A percentile compares a stretch with the other conserved stretches of the same genome.
Evolutionary conservation across 306 rosid genomes (phyloP).

Genomic region (Lagenaria siceraria): DNA sequence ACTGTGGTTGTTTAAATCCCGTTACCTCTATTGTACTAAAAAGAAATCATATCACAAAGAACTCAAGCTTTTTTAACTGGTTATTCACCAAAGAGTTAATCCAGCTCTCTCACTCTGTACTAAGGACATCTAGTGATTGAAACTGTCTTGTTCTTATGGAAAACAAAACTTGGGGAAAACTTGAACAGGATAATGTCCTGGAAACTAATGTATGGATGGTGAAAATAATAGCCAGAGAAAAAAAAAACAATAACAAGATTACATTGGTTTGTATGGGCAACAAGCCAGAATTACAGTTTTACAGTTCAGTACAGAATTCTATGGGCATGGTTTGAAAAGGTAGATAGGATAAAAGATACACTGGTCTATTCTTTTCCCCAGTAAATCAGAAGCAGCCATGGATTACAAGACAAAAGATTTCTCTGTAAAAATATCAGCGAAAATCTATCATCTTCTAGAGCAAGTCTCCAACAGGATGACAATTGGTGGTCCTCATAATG

Average conservation of each 20-base stretch:
- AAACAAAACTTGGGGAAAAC: conserved; percentile 1
- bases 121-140: not conserved
- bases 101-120: not conserved
- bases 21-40: too few species aligned
- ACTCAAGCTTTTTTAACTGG: not conserved
- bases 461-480: not conserved
- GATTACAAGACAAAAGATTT: not conserved
- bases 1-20: too few species aligned
- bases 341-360: not conserved
- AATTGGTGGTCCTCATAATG: conserved; percentile 1
- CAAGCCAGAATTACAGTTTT: not conserved
- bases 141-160: not conserved
- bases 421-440: not conserved
- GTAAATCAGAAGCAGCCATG: not conserved
- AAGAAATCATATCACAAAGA: not conserved
- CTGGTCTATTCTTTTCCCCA: not conserved
- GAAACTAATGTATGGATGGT: not conserved
- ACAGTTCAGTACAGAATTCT: not conserved
- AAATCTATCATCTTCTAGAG: not conserved
- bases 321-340: not conserved
- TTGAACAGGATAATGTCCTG: not conserved
- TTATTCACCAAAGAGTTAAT: not conserved
- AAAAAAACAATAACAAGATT: not conserved
- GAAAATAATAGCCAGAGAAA: not conserved
- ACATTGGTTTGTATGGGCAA: not conserved